phyloP scores from a whole-genome alignment of 2,329 filamentous ascomycete species.

The Tolypocladium inflatum region DNA sequence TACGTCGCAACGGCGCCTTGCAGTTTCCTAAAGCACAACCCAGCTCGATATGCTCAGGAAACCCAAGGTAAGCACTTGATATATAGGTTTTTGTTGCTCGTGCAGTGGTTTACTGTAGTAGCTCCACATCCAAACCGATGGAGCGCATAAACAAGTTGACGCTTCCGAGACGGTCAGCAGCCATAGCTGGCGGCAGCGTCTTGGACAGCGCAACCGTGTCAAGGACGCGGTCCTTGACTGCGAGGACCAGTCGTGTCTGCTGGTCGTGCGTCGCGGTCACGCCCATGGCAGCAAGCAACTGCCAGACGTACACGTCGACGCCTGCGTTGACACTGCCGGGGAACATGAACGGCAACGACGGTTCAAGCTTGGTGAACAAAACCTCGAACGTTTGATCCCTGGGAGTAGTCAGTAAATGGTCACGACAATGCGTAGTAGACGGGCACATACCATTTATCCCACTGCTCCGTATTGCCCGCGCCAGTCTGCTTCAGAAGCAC shows the following conservation, averaged over 20 bases:
- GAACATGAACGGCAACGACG: conserved; percentile 76
- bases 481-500: conserved; percentile 84
- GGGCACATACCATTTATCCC: conserved; percentile 63
- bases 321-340: conserved; percentile 81
- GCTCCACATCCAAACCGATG: conserved; percentile 93
- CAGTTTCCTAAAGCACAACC: conserved; percentile 5
- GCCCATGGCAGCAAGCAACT: conserved; percentile 90
- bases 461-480: conserved; percentile 59
- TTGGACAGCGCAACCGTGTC: conserved; percentile 86
- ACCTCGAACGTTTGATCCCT: conserved; percentile 72
- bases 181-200: conserved; percentile 80
- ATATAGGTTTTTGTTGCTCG: background rate
- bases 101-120: conserved; percentile 30
- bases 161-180: conserved; percentile 72
- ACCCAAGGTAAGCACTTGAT: background rate
- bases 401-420: conserved; percentile 18
- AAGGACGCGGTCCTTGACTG: conserved; percentile 96
- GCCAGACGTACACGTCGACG: conserved; percentile 96
- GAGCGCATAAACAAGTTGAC: conserved; percentile 98
- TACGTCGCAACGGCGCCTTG: background rate
- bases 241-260: conserved; percentile 86
- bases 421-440: background rate
- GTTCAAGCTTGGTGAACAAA: conserved; percentile 82
- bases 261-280: conserved; percentile 90
- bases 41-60: background rate